Percentiles rank a stretch among this genome's conserved stretches.
These are phyloP conservation scores for Pseudogymnoascus verrucosus DNA, from an alignment of 2,329 filamentous ascomycete genomes.

Conservation along the genomic window DNA sequence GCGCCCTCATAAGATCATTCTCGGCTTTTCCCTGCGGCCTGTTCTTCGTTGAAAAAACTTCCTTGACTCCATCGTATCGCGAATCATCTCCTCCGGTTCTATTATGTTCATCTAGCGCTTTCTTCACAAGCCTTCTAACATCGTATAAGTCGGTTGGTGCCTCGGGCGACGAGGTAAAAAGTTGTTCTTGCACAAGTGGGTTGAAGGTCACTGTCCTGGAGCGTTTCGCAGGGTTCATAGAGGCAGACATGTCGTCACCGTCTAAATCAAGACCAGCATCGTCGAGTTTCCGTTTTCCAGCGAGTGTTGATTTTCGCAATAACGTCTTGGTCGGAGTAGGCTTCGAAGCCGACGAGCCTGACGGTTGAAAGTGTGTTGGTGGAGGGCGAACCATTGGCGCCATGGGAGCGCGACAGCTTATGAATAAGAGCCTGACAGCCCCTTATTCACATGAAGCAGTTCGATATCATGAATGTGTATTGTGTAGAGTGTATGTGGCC, in stretches of 20 bases:
- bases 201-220: conserved; percentile 26
- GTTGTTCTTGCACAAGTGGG: conserved; percentile 16
- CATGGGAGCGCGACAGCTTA: conserved; percentile 7
- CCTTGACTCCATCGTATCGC: conserved; percentile 50
- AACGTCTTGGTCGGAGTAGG: conserved; percentile 1
- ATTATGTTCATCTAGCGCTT: conserved; percentile 6
- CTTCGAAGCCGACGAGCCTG: neutral
- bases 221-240: conserved; percentile 23
- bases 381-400: conserved; percentile 9
- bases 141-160: neutral
- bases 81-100: conserved; percentile 40
- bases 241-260: conserved; percentile 19
- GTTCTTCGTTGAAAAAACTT: conserved; percentile 36
- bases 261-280: conserved; percentile 6
- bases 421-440: conserved; percentile 7
- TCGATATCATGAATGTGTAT: neutral
- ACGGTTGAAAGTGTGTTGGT: conserved; percentile 7
- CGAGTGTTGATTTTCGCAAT: conserved; percentile 8
- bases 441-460: conserved; percentile 4
- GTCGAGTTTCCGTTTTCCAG: neutral
- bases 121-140: neutral
- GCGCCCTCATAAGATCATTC: conserved; percentile 45
- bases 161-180: neutral
- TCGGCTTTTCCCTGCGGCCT: conserved; percentile 24
- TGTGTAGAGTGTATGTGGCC: neutral